phyloP scores from a whole-genome alignment of 2,329 filamentous ascomycete species.

The Fusarium mangiferae region DNA sequence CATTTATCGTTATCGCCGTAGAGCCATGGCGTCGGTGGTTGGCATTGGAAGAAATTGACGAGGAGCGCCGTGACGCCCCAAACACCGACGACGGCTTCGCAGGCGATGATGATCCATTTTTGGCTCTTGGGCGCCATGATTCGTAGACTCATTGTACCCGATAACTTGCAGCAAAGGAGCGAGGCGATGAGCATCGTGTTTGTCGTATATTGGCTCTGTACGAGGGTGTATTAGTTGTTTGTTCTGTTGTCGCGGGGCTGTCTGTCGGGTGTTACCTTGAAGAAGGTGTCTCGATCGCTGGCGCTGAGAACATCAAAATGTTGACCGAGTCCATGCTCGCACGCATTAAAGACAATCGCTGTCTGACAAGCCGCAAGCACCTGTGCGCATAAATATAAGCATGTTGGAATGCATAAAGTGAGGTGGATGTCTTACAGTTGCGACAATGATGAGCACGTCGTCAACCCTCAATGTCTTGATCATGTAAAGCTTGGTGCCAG shows the following conservation, averaged over 20 bases:
- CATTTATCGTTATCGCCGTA: conserved; percentile 38
- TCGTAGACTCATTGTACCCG: conserved; percentile 40
- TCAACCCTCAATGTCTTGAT: conserved; percentile 43
- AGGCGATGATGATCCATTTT: conserved; percentile 29
- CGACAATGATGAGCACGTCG: conserved; percentile 39
- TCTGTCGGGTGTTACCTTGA: conserved; percentile 36
- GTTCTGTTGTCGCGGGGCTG: background rate
- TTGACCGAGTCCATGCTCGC: conserved; percentile 41
- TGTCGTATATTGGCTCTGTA: conserved; percentile 42
- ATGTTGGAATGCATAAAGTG: background rate
- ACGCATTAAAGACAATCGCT: conserved; percentile 28
- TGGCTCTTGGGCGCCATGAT: conserved; percentile 41
- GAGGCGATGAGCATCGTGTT: conserved; percentile 42
- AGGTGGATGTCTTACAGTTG: conserved; percentile 30
- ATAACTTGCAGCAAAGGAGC: conserved; percentile 42
- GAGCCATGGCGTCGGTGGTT: conserved; percentile 42
- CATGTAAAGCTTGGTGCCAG: conserved; percentile 46
- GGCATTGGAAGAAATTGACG: conserved; percentile 44
- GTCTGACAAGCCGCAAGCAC: conserved; percentile 38
- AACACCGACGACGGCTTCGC: conserved; percentile 29
- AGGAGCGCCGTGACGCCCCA: conserved; percentile 42
- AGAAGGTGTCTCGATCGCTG: conserved; percentile 28
- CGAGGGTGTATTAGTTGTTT: conserved; percentile 12
- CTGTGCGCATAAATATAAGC: conserved; percentile 13
- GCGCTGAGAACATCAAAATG: conserved; percentile 26